Evolutionary conservation across 768 basidiomycete genomes (phyloP), one percentile per base, ranked within the genome.

Genomic region (Erythrobasidium yunnanense): DNA sequence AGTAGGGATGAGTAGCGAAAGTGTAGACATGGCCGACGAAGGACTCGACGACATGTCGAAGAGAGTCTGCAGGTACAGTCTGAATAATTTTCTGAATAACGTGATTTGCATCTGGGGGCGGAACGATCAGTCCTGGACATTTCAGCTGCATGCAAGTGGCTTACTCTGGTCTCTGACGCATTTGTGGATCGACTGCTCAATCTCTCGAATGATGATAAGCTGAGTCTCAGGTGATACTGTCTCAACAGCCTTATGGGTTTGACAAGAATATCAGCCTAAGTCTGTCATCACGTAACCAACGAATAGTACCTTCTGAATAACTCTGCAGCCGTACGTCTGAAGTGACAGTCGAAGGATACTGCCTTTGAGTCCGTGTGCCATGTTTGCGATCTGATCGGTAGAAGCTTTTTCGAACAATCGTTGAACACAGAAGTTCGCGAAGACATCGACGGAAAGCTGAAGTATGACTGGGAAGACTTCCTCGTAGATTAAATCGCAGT

Each of bases 281-380:
- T 23, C 50, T 52, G 13, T 52, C 15, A 11, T 25, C 22, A 13
- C 20, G 29, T 52, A 8, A 38, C 23, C 18, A 57, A 25, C 34
- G 27, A 13, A 20, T 22, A 69, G 25, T 68, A 88, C 89, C 85
- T 90, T 90, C 75, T 93, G 90, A 20, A 92, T 86, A 5, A 97
- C 91, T 15, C 93, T 84, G 77, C 93, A 99, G 2, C 92, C 93
- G 76, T 97, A 97, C 82, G 92, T 88, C 73, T 96, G 88, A 62
- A 87, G 78, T 8, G 90, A 87, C 56, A 96, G 79, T 17, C 81
- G 78, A 2, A 90, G 78, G 34, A 91, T 80, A 72, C 87, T 84
- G 0, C 84, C 84, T 73, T 89, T 85, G 81, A 99, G 86, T 6
- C 82, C 79, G 55, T 78, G 81, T 0, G 83, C 85, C 49, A 96